phyloP scores from a whole-genome alignment of 306 rosid genomes.

The Biancaea sappan region DNA sequence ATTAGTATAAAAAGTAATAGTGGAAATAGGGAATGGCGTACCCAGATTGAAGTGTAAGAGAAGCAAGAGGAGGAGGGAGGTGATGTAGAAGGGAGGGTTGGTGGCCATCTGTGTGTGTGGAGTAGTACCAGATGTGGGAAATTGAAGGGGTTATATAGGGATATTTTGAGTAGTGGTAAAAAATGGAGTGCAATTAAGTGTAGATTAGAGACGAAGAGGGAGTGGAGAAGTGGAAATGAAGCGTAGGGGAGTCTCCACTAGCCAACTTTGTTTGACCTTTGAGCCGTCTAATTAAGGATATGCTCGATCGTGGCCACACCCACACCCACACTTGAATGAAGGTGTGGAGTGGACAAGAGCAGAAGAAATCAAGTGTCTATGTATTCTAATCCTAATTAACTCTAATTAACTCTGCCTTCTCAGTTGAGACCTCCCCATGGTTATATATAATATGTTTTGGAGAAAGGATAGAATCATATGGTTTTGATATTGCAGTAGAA shows the following conservation, averaged over 20 bases:
- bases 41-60: conserved; percentile 50
- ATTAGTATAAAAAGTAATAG: background rate
- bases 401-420: too few relatives aligned
- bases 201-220: too few relatives aligned
- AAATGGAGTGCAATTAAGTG: background rate
- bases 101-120: conserved; percentile 41
- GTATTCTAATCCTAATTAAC: too few relatives aligned
- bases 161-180: background rate
- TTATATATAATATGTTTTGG: too few relatives aligned
- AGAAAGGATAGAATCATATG: too few relatives aligned
- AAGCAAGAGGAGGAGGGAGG: conserved; percentile 37
- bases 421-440: too few relatives aligned
- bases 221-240: conserved; percentile 15
- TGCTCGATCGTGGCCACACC: conserved; percentile 40
- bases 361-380: too few relatives aligned
- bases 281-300: conserved; percentile 19
- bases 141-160: conserved; percentile 39
- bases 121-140: background rate
- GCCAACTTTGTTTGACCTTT: conserved; percentile 57
- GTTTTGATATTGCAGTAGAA: too few relatives aligned
- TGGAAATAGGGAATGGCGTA: background rate
- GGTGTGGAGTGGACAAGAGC: too few relatives aligned
- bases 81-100: conserved; percentile 5
- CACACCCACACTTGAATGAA: background rate
- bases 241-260: conserved; percentile 42